Conservation (phyloP, 2,329 filamentous ascomycete species). For the Thielaviopsis ethacetica region DNA sequence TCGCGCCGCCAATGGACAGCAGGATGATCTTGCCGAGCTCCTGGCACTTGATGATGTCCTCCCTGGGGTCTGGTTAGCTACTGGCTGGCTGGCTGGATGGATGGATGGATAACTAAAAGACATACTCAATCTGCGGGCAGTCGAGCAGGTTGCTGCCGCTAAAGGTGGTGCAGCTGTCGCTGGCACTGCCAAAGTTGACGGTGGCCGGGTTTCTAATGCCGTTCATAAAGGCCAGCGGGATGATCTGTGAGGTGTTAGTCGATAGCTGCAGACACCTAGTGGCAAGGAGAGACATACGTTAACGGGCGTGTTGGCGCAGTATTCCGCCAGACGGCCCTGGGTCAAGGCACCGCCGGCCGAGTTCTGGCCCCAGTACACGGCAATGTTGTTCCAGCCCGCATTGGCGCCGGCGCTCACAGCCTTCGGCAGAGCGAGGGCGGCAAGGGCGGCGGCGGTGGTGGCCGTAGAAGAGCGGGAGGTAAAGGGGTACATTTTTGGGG, state of each 20-base stretch:
- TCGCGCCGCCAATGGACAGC: slow-evolving; percentile 29
- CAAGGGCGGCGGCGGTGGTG: background rate
- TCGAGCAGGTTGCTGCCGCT: slow-evolving; percentile 38
- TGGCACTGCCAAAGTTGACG: slow-evolving; percentile 49
- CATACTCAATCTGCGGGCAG: slow-evolving; percentile 48
- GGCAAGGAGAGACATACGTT: slow-evolving; percentile 22
- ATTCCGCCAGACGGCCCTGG: slow-evolving; percentile 39
- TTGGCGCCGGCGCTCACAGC: slow-evolving; percentile 26
- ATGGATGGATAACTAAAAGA: too few species aligned
- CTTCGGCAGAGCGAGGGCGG: slow-evolving; percentile 15
- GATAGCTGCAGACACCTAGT: too few species aligned
- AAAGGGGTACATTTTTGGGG: background rate
- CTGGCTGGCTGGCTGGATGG: too few species aligned
- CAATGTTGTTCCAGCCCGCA: slow-evolving; percentile 33
- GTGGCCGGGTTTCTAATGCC: slow-evolving; percentile 35
- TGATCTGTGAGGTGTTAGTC: slow-evolving; percentile 17
- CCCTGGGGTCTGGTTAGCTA: slow-evolving; percentile 16
- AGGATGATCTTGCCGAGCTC: slow-evolving; percentile 26
- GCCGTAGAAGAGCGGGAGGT: background rate
- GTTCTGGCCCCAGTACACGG: slow-evolving; percentile 47
- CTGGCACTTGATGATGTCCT: slow-evolving; percentile 27
- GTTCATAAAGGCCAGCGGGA: slow-evolving; percentile 47
- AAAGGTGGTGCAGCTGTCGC: slow-evolving; percentile 44
- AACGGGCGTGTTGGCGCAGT: slow-evolving; percentile 37
- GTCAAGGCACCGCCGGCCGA: slow-evolving; percentile 23